phyloP scores from a whole-genome alignment of 2,329 filamentous ascomycete genomes.

The Stagonosporopsis rhizophila region DNA sequence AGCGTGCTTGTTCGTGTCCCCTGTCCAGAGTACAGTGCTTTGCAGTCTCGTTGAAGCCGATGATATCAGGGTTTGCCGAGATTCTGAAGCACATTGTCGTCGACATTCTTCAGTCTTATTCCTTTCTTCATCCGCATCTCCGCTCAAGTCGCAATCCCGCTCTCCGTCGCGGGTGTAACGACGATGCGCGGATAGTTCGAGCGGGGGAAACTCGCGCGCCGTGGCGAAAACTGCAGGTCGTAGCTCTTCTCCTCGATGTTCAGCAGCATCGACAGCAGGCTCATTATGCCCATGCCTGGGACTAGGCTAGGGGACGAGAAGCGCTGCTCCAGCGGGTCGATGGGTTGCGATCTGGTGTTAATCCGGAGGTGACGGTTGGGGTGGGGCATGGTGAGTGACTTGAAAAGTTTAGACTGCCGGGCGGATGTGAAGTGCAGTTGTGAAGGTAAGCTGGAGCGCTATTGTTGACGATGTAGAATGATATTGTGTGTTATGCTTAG shows the following conservation, averaged over 20 bases:
- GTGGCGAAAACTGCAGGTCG: constrained; percentile 16
- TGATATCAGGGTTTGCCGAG: too few species aligned
- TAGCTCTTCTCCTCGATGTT: constrained; percentile 21
- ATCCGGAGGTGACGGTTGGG: constrained; percentile 16
- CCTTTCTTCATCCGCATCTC: neutral
- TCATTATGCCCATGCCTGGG: constrained; percentile 20
- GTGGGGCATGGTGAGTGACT: constrained; percentile 10
- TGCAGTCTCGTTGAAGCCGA: too few species aligned
- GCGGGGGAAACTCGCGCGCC: constrained; percentile 16
- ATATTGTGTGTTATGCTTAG: neutral
- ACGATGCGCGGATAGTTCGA: constrained; percentile 16
- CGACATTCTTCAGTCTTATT: neutral
- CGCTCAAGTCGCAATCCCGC: constrained; percentile 12
- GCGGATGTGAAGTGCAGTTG: neutral
- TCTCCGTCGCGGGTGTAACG: constrained; percentile 11
- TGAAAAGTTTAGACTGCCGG: neutral
- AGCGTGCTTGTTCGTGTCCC: too few species aligned
- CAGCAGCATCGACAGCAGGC: constrained; percentile 16
- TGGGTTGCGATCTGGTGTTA: constrained; percentile 3
- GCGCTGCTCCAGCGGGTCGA: constrained; percentile 19
- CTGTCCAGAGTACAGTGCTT: too few species aligned
- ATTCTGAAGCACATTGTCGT: too few species aligned
- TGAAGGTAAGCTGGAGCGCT: neutral
- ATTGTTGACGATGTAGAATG: neutral
- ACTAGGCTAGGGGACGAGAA: constrained; percentile 18